Base-by-base conservation (phyloP, 2,329 filamentous ascomycete genomes). In the Colletotrichum sublineola region DNA sequence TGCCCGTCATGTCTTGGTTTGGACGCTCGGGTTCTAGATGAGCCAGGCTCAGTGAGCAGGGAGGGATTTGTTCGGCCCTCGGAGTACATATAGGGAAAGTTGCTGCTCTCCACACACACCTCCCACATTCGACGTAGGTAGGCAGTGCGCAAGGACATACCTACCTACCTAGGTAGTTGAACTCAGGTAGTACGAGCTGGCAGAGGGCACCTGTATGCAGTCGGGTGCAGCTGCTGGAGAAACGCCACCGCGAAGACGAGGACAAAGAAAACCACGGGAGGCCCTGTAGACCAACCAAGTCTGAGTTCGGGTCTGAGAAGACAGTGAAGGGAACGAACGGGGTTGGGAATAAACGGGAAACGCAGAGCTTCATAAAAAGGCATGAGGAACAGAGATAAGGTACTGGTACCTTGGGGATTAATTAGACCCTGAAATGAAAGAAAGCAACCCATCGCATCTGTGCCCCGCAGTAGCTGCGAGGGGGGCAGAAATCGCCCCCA, bases 81-180 rank as follows among this genome's bases (percentile, higher is more conserved):
- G 57, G 57, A 20, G 36, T 52, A 14, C 15, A 42, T 11, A 44
- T 50, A 48, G 38, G 57, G 29, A 5, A 5, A 33, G 52, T n/a
- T 62, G 38, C 9, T 40, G 44, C 58, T 63, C 65, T 33, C 65
- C 65, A 72, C 69, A 44, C 65, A 72, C 65, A 72, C 69, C 69
- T 71, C 64, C 69, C 69, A 68, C 64, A 44, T 44, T 44, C 52
- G 60, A 31, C 48, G 62, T 40, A 53, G 24, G 24, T 24, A 24
- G 24, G 24, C 24, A 24, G 24, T 24, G 24, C 24, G 24, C 24
- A 24, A 24, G 24, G 24, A 36, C 33, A 36, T 36, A 36, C 33
- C 33, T 8, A 36, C 8, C 33, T 36, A 36, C 33, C 33, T 36
- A 36, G 33, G 33, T 36, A 36, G 33, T 36, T 24, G 24, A 24